A percentile compares a stretch with the other conserved stretches of the same genome.
Evolutionary conservation across 2,329 filamentous ascomycete genomes (phyloP).

Genomic region (Colletotrichum sp.): DNA sequence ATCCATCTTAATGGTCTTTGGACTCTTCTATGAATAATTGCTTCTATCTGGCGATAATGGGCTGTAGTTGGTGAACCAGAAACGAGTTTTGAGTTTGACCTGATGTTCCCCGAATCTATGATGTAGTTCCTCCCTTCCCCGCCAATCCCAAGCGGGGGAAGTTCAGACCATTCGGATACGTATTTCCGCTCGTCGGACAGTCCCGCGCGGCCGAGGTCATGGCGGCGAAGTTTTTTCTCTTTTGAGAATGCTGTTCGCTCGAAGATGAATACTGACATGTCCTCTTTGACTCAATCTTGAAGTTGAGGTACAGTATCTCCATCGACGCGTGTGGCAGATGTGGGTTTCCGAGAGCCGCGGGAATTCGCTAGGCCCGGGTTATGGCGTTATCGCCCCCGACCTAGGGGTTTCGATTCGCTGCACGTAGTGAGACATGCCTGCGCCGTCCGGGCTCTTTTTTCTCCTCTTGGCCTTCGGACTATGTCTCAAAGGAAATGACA

Average conservation of each 20-base stretch:
- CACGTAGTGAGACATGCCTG: background rate
- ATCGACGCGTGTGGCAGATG: background rate
- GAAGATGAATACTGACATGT: background rate
- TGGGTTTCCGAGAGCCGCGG: background rate
- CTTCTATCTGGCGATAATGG: background rate
- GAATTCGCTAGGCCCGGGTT: background rate
- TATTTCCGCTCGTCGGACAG: background rate
- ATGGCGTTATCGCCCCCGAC: background rate
- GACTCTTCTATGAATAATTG: background rate
- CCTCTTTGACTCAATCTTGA: background rate
- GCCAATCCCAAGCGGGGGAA: background rate
- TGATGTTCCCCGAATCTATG: background rate
- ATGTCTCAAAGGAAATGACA: background rate
- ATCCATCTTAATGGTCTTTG: background rate
- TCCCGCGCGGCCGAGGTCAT: background rate
- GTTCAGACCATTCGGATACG: background rate
- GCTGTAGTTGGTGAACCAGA: background rate
- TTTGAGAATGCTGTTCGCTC: background rate
- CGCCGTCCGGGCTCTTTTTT: background rate
- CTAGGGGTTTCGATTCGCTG: background rate
- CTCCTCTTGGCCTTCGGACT: background rate
- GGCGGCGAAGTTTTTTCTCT: background rate
- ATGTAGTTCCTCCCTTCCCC: constrained; percentile 1
- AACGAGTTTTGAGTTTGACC: background rate
- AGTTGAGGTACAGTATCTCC: background rate